phyloP scores from a whole-genome alignment of 352 stramenopile species.

The Blastocystis sp. region DNA sequence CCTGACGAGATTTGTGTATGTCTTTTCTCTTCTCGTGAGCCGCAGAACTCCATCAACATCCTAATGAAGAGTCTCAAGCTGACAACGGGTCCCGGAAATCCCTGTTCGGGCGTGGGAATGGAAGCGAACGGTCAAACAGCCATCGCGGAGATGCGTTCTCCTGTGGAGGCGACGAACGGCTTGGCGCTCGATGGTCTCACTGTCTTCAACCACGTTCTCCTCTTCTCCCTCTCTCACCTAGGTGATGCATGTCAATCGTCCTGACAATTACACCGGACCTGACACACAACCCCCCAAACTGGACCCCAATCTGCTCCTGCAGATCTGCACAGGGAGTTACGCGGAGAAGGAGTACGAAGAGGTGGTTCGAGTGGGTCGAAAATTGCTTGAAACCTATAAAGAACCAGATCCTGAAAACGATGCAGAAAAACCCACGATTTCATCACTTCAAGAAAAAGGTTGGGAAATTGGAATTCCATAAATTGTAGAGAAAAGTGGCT shows the following conservation, averaged over 20 bases:
- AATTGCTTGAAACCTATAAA: slow-evolving; percentile 30
- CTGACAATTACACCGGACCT: slow-evolving; percentile 46
- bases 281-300: slow-evolving; percentile 51
- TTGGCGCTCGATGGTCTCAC: slow-evolving; percentile 54
- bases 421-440: background rate
- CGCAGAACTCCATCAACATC: slow-evolving; percentile 59
- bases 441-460: background rate
- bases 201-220: slow-evolving; percentile 1
- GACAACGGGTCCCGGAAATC: slow-evolving; percentile 42
- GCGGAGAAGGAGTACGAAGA: slow-evolving; percentile 51
- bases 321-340: slow-evolving; percentile 50
- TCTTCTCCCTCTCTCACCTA: background rate
- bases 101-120: slow-evolving; percentile 40
- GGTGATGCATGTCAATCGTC: slow-evolving; percentile 56
- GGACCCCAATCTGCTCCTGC: slow-evolving; percentile 52
- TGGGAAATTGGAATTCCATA: background rate
- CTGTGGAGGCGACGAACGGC: slow-evolving; percentile 33
- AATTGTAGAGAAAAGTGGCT: slow-evolving; percentile 27
- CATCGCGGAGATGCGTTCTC: slow-evolving; percentile 25
- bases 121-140: slow-evolving; percentile 32
- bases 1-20: slow-evolving; percentile 40
- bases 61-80: slow-evolving; percentile 59
- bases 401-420: slow-evolving; percentile 13
- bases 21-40: background rate
- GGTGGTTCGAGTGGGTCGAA: slow-evolving; percentile 16